Evolutionary conservation across 306 rosid genomes (phyloP).

Genomic region (Fragaria nilgerrensis): DNA sequence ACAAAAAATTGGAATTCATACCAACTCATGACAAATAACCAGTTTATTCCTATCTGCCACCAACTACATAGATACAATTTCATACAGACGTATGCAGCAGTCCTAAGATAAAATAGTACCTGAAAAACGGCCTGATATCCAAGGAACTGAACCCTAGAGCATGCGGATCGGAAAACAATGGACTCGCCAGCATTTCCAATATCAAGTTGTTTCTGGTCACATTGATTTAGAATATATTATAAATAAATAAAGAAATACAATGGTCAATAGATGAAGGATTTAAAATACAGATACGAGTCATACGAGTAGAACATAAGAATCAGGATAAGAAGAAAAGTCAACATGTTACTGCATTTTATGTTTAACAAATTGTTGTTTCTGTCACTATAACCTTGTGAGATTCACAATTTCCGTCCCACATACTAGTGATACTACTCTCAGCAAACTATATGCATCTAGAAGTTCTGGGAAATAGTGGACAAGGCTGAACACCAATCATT

Average conservation of each 20-base stretch:
- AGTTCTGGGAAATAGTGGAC: background rate
- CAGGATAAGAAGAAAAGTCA: background rate
- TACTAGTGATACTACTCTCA: background rate
- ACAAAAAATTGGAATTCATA: background rate
- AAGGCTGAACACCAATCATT: background rate
- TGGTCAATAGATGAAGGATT: constrained; percentile 24
- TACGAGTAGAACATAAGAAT: background rate
- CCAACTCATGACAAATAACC: background rate
- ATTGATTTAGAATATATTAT: background rate
- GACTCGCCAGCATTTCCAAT: constrained; percentile 61
- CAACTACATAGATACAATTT: background rate
- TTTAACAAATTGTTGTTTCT: background rate
- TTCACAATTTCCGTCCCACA: background rate
- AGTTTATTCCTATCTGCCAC: background rate
- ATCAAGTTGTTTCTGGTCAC: constrained; percentile 70
- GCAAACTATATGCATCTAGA: background rate
- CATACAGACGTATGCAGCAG: background rate
- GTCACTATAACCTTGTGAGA: background rate
- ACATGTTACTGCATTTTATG: background rate
- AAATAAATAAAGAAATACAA: background rate
- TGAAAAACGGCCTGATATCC: constrained; percentile 78
- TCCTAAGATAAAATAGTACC: constrained; percentile 38
- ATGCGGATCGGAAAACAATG: constrained; percentile 63
- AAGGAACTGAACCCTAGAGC: constrained; percentile 67
- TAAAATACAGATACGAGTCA: background rate